Percentiles rank a stretch among this genome's conserved stretches.
Evolutionary conservation across 208 protist species (phyloP).

Genomic region (Leishmania aethiopica): DNA sequence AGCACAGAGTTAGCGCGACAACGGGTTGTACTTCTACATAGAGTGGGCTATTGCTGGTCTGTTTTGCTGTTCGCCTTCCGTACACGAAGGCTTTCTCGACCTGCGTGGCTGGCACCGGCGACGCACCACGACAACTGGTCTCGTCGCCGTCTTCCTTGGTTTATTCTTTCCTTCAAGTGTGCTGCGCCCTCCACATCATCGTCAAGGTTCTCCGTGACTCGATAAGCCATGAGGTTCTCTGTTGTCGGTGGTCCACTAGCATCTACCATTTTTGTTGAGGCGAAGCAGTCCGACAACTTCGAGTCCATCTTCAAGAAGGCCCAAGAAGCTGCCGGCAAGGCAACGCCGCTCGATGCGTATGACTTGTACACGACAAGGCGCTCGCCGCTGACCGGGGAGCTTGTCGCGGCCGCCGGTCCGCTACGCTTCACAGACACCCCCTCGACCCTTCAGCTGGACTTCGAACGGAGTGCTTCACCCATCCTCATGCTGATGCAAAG

Average conservation of each 20-base stretch:
- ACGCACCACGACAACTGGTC: neutral
- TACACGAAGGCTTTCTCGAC: neutral
- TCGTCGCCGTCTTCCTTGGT: neutral
- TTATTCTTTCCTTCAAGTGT: too few relatives aligned
- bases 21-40: neutral
- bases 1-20: neutral
- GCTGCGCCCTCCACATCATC: neutral
- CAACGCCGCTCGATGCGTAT: conserved; percentile 35
- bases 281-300: conserved; percentile 46
- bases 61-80: neutral
- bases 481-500: conserved; percentile 16
- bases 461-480: conserved; percentile 19
- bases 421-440: conserved; percentile 29
- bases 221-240: conserved; percentile 48
- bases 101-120: neutral
- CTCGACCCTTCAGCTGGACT: conserved; percentile 8
- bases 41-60: neutral
- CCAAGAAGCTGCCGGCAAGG: conserved; percentile 46
- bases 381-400: conserved; percentile 16
- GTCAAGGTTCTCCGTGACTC: neutral
- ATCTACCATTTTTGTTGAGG: conserved; percentile 44
- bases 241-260: conserved; percentile 49
- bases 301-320: conserved; percentile 55
- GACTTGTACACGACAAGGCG: conserved; percentile 28
- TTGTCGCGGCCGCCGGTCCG: conserved; percentile 4